Evolutionary conservation across 2,329 filamentous ascomycete species (phyloP), one percentile per base, ranked within the genome.

Genomic region (Ilyonectria robusta): DNA sequence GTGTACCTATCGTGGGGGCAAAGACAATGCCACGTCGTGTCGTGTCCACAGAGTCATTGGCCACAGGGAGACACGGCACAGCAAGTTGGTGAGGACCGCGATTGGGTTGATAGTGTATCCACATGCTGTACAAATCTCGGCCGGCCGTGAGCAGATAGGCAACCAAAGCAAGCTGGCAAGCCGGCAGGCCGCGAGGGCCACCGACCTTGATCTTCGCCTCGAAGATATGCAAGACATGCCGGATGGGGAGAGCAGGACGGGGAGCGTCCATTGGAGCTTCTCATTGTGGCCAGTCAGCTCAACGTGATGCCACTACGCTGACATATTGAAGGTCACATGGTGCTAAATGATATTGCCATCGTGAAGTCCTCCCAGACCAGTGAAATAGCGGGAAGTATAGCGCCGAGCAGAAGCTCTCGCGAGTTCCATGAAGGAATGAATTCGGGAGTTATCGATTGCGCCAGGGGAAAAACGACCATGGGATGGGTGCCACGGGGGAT

Each of bases 391-490:
- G n/a, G n/a, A 26, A 54, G 46, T 44, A 26, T 51, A 65, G 50
- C 44, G 44, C 15, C 19, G 15, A 40, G 26, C 51, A 17, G 46
- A 17, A 57, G 46, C 35, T 37, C 19, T 53, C n/a, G 11, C 17
- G 29, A 51, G 48, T 8, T 9, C 9, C n/a, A 21, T 31, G 15
- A 29, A 15, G 35, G 37, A 53, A 61, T 48, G 53, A 44, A 35
- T 31, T 55, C 62, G 66, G 55, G 65, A 66, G 59, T 67, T 75
- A 70, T 72, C 71, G 63, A 63, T 57, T 59, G 47, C 53, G 19
- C 31, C 57, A 55, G 56, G 33, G 21, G 19, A 59, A 53, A 54
- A 62, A 51, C 37, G 50, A 31, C 48, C 23, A 48, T 61, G 40
- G 50, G 48, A 59, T 54, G 54, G 54, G 50, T 53, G 57, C 51